A percentile compares a stretch with the other conserved stretches of the same genome.
Evolutionary conservation across 2,329 filamentous ascomycete genomes (phyloP).

Genomic region (Aureobasidium sp.): DNA sequence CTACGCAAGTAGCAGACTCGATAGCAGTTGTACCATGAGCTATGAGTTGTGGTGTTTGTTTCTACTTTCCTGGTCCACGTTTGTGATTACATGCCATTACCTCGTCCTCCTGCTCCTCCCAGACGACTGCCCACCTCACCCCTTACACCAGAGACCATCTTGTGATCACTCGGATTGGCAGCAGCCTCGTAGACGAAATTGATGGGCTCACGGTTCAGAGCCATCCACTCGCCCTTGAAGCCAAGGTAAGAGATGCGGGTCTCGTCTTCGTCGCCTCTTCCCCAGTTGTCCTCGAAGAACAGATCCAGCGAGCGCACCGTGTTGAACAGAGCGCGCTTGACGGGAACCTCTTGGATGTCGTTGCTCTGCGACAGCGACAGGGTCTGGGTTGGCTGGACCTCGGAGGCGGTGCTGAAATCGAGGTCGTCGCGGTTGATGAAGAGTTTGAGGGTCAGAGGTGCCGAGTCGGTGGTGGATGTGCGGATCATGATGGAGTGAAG

Average conservation of each 20-base stretch:
- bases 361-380: slow-evolving; percentile 70
- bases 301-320: slow-evolving; percentile 74
- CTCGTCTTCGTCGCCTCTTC: slow-evolving; percentile 66
- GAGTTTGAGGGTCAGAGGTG: slow-evolving; percentile 77
- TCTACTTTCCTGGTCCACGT: neutral
- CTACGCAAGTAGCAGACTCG: slow-evolving; percentile 32
- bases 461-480: slow-evolving; percentile 61
- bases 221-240: slow-evolving; percentile 93
- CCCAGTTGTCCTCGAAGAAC: slow-evolving; percentile 90
- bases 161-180: slow-evolving; percentile 84
- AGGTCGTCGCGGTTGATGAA: slow-evolving; percentile 82
- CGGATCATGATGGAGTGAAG: slow-evolving; percentile 84
- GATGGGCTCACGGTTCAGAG: slow-evolving; percentile 70
- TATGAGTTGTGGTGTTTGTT: neutral
- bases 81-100: slow-evolving; percentile 15
- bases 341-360: slow-evolving; percentile 78
- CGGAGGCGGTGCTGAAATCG: slow-evolving; percentile 71
- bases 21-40: neutral
- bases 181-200: slow-evolving; percentile 92
- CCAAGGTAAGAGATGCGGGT: slow-evolving; percentile 76
- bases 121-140: slow-evolving; percentile 28
- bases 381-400: slow-evolving; percentile 63
- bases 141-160: slow-evolving; percentile 36
- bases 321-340: slow-evolving; percentile 84
- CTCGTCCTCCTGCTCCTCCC: slow-evolving; percentile 23